A percentile compares a stretch with the other conserved stretches of the same genome.
These are phyloP conservation scores for Coniochaeta sp. DNA, from an alignment of 2,329 filamentous ascomycete genomes.

Conservation along the genomic window DNA sequence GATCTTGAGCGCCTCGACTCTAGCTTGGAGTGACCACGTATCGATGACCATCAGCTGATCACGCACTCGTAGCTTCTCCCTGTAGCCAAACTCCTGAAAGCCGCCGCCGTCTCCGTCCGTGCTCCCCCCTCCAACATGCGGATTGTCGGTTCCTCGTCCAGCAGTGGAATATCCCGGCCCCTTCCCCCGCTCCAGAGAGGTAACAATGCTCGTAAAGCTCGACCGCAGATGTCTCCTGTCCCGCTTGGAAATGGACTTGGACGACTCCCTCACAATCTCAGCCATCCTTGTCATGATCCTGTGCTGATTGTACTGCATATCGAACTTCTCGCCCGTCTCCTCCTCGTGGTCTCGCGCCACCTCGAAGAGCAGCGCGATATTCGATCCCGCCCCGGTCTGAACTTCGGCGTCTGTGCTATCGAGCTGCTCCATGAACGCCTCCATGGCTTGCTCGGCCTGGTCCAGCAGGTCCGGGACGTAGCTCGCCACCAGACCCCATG, in stretches of 20 bases:
- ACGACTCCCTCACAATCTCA: slow-evolving; percentile 36
- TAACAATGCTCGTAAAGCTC: slow-evolving; percentile 42
- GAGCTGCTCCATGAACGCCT: slow-evolving; percentile 79
- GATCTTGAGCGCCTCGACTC: slow-evolving; percentile 39
- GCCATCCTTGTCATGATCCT: slow-evolving; percentile 38
- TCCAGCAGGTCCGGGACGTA: slow-evolving; percentile 67
- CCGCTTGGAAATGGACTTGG: slow-evolving; percentile 41
- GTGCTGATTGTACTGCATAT: slow-evolving; percentile 43
- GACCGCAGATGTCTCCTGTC: slow-evolving; percentile 39
- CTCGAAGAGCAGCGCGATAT: slow-evolving; percentile 79
- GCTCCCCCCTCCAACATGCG: slow-evolving; percentile 31
- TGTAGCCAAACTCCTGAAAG: slow-evolving; percentile 42
- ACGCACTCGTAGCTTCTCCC: slow-evolving; percentile 40
- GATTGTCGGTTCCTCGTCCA: slow-evolving; percentile 28
- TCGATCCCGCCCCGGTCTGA: slow-evolving; percentile 69
- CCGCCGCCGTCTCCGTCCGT: slow-evolving; percentile 31
- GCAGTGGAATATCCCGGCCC: slow-evolving; percentile 48
- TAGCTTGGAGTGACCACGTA: slow-evolving; percentile 41
- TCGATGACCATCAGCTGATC: slow-evolving; percentile 37
- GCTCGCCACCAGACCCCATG: slow-evolving; percentile 75
- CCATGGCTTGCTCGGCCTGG: slow-evolving; percentile 63
- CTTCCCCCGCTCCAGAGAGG: slow-evolving; percentile 44
- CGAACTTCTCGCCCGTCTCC: slow-evolving; percentile 38
- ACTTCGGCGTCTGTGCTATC: slow-evolving; percentile 65
- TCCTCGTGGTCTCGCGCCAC: slow-evolving; percentile 46